Conservation (phyloP, 768 basidiomycete genomes). For the Tricholomella constricta region DNA sequence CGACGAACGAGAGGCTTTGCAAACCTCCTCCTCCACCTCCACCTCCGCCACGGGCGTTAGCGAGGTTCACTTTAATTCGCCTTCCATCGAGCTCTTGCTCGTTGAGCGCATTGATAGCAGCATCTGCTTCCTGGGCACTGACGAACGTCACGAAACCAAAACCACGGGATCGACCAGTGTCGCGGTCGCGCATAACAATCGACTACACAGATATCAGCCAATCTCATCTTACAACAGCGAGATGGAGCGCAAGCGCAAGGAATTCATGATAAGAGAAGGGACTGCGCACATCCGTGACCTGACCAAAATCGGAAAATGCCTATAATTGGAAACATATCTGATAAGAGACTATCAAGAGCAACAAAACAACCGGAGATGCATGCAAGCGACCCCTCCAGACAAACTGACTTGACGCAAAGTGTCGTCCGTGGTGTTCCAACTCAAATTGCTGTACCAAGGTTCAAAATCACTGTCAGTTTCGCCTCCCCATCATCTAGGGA, state of each 20-base stretch:
- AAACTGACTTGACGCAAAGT: slow-evolving; percentile 84
- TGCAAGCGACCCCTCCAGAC: slow-evolving; percentile 36
- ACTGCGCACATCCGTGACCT: slow-evolving; percentile 89
- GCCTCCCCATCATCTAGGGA: slow-evolving; percentile 49
- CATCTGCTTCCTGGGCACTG: slow-evolving; percentile 63
- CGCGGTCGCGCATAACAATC: slow-evolving; percentile 98
- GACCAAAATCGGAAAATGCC: slow-evolving; percentile 84
- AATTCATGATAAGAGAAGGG: slow-evolving; percentile 35
- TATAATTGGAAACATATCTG: slow-evolving; percentile 54
- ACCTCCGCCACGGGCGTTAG: slow-evolving; percentile 65
- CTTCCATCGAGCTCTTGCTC: slow-evolving; percentile 95
- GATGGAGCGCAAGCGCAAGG: slow-evolving; percentile 22
- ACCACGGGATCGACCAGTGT: slow-evolving; percentile 94
- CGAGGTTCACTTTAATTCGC: slow-evolving; percentile 85
- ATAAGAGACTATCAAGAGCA: slow-evolving; percentile 47
- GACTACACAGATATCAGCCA: slow-evolving; percentile 61
- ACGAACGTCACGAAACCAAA: slow-evolving; percentile 93
- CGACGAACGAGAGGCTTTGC: neutral
- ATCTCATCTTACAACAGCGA: slow-evolving; percentile 34
- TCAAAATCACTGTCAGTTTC: slow-evolving; percentile 60
- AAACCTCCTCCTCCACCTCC: slow-evolving; percentile 52
- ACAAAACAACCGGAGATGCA: slow-evolving; percentile 34
- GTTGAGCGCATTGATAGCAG: slow-evolving; percentile 76
- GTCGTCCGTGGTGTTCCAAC: slow-evolving; percentile 96
- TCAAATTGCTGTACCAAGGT: slow-evolving; percentile 79